phyloP scores from a whole-genome alignment of 768 basidiomycete species.

The Tulasnella sp. region DNA sequence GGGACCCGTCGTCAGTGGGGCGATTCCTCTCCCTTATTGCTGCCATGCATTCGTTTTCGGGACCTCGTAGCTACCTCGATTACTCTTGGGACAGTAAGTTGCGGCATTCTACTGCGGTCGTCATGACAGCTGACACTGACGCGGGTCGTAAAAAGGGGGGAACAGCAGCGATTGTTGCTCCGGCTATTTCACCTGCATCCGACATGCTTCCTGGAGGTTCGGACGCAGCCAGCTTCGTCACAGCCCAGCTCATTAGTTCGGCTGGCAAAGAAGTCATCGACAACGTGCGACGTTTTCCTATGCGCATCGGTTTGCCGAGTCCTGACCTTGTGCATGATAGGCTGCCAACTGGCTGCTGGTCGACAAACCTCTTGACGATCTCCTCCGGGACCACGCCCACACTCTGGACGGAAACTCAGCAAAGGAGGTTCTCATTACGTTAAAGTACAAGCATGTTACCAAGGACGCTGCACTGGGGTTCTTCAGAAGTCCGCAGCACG shows the following conservation, averaged over 20 bases:
- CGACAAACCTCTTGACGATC: slow-evolving; percentile 45
- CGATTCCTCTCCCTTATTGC: slow-evolving; percentile 56
- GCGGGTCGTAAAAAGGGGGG: slow-evolving; percentile 36
- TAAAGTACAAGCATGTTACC: slow-evolving; percentile 37
- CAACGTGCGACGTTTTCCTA: slow-evolving; percentile 35
- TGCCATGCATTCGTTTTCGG: slow-evolving; percentile 61
- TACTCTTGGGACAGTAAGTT: slow-evolving; percentile 52
- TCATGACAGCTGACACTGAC: too few relatives aligned
- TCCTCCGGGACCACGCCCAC: slow-evolving; percentile 52
- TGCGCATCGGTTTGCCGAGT: background rate
- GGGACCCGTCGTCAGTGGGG: slow-evolving; percentile 50
- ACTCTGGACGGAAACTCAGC: slow-evolving; percentile 54
- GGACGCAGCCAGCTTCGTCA: slow-evolving; percentile 52
- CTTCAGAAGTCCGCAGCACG: slow-evolving; percentile 58
- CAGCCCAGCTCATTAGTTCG: slow-evolving; percentile 54
- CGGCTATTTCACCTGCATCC: slow-evolving; percentile 53
- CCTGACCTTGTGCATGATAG: background rate
- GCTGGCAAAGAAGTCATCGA: slow-evolving; percentile 50
- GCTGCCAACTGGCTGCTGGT: slow-evolving; percentile 46
- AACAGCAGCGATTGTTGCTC: slow-evolving; percentile 45
- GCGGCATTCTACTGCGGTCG: background rate
- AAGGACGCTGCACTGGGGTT: slow-evolving; percentile 35
- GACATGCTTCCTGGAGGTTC: slow-evolving; percentile 44
- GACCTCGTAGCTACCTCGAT: slow-evolving; percentile 61
- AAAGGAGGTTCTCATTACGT: slow-evolving; percentile 57